phyloP scores from a whole-genome alignment of 2,329 filamentous ascomycete genomes.

The Tolypocladium pustulatum region DNA sequence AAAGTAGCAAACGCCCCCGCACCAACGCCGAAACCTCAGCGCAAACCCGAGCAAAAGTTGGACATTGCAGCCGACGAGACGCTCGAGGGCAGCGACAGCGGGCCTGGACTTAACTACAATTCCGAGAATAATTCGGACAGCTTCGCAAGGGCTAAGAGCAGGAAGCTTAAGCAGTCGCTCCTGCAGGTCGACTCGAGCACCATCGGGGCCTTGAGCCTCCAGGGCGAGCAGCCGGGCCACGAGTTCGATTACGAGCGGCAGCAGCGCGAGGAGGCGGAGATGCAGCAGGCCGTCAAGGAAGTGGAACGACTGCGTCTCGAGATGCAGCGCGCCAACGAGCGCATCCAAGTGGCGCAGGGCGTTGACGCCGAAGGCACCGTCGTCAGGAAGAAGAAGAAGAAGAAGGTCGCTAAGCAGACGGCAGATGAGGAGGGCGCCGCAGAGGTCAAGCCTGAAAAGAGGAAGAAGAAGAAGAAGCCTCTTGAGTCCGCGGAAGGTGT shows the following conservation, averaged over 20 bases:
- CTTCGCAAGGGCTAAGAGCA: conserved; percentile 35
- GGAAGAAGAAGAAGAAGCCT: conserved; percentile 25
- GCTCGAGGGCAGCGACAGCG: conserved; percentile 42
- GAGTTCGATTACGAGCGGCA: conserved; percentile 52
- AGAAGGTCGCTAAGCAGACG: conserved; percentile 41
- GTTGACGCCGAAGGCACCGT: conserved; percentile 54
- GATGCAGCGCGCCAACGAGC: conserved; percentile 75
- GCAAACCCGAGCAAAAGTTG: conserved; percentile 47
- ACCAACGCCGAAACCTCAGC: conserved; percentile 20
- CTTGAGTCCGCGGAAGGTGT: not conserved
- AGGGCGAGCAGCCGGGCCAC: conserved; percentile 25
- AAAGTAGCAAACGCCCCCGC: conserved; percentile 26
- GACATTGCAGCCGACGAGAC: conserved; percentile 66
- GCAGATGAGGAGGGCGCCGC: conserved; percentile 11
- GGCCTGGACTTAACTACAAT: conserved; percentile 37
- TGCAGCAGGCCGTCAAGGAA: conserved; percentile 79
- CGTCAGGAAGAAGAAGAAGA: conserved; percentile 54
- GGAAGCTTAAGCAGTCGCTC: conserved; percentile 50
- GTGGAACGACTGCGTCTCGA: conserved; percentile 78
- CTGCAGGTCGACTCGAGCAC: conserved; percentile 82
- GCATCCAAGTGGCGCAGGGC: conserved; percentile 61
- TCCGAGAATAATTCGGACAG: conserved; percentile 42
- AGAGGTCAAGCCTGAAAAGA: conserved; percentile 40
- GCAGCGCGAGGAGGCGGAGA: conserved; percentile 73
- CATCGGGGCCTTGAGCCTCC: conserved; percentile 62